Conservation (phyloP, 192 early-diverging fungal genomes). For the Coemansia sp. region DNA sequence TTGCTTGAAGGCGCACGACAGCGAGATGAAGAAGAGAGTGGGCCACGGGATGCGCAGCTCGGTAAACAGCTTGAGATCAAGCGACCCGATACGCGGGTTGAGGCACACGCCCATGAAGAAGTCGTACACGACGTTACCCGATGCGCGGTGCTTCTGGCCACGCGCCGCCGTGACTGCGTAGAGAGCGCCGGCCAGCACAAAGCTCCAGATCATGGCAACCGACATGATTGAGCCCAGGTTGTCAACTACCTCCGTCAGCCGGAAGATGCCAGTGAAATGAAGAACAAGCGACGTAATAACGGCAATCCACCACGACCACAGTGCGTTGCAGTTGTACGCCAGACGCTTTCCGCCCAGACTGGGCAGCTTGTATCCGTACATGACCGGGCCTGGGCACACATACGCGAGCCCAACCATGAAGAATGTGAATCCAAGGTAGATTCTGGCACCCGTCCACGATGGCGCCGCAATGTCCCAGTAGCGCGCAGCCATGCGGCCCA, state of each 20-base stretch:
- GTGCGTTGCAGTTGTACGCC: constrained; percentile 85
- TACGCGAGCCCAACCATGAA: constrained; percentile 63
- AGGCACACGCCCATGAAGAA: constrained; percentile 96
- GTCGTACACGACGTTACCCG: constrained; percentile 87
- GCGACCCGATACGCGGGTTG: constrained; percentile 82
- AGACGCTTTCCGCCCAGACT: constrained; percentile 72
- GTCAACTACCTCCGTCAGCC: constrained; percentile 62
- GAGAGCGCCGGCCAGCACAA: constrained; percentile 58
- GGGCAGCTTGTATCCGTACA: constrained; percentile 69
- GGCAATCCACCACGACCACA: constrained; percentile 63
- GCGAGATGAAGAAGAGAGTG: constrained; percentile 67
- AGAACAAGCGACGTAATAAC: constrained; percentile 58
- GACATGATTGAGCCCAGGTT: constrained; percentile 63
- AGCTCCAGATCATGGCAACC: constrained; percentile 71
- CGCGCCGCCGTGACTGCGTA: constrained; percentile 66
- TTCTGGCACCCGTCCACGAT: constrained; percentile 56
- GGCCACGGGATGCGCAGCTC: constrained; percentile 94
- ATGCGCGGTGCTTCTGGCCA: constrained; percentile 69
- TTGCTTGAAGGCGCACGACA: constrained; percentile 78
- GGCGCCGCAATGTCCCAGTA: constrained; percentile 61
- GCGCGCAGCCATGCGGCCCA: constrained; percentile 46
- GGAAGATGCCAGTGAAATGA: constrained; percentile 68
- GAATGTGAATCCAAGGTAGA: constrained; percentile 63
- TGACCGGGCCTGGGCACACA: constrained; percentile 65
- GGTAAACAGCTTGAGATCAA: constrained; percentile 93